Evolutionary conservation across 352 stramenopile genomes (phyloP).

Genomic region (Globisporangium uncinulatum): DNA sequence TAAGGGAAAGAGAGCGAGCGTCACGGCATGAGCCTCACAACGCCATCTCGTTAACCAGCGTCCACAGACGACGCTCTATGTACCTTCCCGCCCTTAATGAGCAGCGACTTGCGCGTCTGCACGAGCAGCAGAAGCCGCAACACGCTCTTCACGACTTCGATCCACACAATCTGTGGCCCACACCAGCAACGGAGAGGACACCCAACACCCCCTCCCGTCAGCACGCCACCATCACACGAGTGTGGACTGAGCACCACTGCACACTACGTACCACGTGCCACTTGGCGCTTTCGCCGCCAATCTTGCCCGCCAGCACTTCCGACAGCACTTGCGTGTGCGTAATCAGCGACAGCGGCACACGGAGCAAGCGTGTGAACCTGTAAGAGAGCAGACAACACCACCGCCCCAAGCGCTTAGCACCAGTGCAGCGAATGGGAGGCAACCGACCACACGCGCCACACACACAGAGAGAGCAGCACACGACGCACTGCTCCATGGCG

Average conservation of each 20-base stretch:
- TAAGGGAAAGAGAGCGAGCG: too few relatives aligned
- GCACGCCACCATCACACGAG: background rate
- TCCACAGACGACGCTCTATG: background rate
- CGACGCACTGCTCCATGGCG: slow-evolving; percentile 20
- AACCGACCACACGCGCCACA: too few relatives aligned
- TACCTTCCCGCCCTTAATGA: slow-evolving; percentile 57
- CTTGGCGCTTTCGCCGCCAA: slow-evolving; percentile 57
- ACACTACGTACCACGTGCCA: slow-evolving; percentile 58
- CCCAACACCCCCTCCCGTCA: background rate
- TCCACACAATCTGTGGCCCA: slow-evolving; percentile 53
- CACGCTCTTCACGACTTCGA: slow-evolving; percentile 70
- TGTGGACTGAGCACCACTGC: too few relatives aligned
- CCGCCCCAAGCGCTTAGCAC: background rate
- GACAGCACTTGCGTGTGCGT: slow-evolving; percentile 76
- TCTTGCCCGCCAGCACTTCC: slow-evolving; percentile 68
- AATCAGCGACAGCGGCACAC: slow-evolving; percentile 71
- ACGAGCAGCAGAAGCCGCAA: slow-evolving; percentile 60
- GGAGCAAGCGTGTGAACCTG: slow-evolving; percentile 51
- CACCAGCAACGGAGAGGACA: background rate
- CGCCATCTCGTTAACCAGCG: background rate
- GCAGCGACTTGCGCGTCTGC: slow-evolving; percentile 49
- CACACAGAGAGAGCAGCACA: too few relatives aligned
- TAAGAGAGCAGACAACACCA: background rate
- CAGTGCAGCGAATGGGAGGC: background rate
- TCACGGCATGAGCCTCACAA: too few relatives aligned